These are phyloP conservation scores for Gracilaria caudata DNA, from an alignment of 23 red algal species.

Conservation along the genomic window DNA sequence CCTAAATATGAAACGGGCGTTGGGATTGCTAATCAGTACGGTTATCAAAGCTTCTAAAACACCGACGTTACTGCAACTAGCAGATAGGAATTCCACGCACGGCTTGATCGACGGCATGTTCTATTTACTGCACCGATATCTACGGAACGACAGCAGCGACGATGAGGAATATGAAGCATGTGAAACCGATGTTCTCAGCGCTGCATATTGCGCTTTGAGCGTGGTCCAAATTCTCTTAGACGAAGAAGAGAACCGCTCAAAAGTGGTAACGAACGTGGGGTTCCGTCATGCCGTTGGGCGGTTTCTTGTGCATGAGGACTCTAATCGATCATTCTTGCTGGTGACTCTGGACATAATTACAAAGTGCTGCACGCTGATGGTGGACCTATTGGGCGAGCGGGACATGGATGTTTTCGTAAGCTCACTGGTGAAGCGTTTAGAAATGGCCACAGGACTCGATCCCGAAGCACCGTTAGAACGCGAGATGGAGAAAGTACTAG, in stretches of 20 bases:
- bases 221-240: background rate
- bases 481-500: background rate
- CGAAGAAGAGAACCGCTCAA: constrained; percentile 13
- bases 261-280: background rate
- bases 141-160: background rate
- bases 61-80: background rate
- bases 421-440: constrained; percentile 12
- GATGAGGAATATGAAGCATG: constrained; percentile 16
- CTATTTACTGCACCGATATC: constrained; percentile 13
- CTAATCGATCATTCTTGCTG: constrained; percentile 14
- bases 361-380: constrained; percentile 15
- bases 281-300: constrained; percentile 19
- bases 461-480: background rate
- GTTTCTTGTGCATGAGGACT: constrained; percentile 7
- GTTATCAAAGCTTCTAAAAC: constrained; percentile 11
- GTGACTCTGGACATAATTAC: constrained; percentile 29
- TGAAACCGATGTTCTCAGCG: constrained; percentile 2
- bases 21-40: constrained; percentile 2
- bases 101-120: constrained; percentile 28
- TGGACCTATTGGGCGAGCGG: background rate
- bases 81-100: constrained; percentile 15
- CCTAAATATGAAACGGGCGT: constrained; percentile 11
- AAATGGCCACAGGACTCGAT: constrained; percentile 25
- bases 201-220: constrained; percentile 14
- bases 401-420: constrained; percentile 16